phyloP scores from a whole-genome alignment of 2,329 filamentous ascomycete species.

The Sporothrix protearum region DNA sequence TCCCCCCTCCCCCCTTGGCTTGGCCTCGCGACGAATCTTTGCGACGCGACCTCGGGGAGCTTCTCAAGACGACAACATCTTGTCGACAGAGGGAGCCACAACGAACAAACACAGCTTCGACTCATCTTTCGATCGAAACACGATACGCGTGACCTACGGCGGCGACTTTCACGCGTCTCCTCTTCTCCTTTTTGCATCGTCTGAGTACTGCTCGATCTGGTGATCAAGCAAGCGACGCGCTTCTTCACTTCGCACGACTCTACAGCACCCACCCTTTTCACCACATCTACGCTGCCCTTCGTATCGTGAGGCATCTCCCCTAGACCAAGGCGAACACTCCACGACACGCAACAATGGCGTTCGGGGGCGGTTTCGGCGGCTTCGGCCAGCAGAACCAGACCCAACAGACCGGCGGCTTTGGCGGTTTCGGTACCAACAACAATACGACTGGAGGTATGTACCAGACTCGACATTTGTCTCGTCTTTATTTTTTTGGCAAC shows the following conservation, averaged over 20 bases:
- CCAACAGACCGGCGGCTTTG: constrained; percentile 45
- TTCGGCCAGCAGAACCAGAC: constrained; percentile 57
- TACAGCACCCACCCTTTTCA: not conserved
- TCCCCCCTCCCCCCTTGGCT: not conserved
- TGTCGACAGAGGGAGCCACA: not conserved
- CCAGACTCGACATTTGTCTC: not conserved
- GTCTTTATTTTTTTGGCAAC: constrained; percentile 15
- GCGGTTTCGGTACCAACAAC: constrained; percentile 52
- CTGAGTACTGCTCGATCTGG: not conserved
- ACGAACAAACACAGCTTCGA: not conserved
- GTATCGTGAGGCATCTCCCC: not conserved
- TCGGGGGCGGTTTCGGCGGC: constrained; percentile 53
- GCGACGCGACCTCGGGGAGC: not conserved
- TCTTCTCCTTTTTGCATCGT: not conserved
- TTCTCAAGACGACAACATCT: not conserved
- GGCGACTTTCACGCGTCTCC: constrained; percentile 7
- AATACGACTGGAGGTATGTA: constrained; percentile 51
- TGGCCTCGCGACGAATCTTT: not conserved
- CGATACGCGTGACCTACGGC: not conserved
- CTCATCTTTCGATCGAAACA: not conserved
- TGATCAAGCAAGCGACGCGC: not conserved
- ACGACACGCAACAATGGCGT: constrained; percentile 46
- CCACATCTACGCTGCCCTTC: not conserved
- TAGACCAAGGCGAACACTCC: not conserved
- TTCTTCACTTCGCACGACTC: not conserved